A percentile compares a stretch with the other conserved stretches of the same genome.
phyloP scores from a whole-genome alignment of 345 rosid genomes.

The Salix viminalis region DNA sequence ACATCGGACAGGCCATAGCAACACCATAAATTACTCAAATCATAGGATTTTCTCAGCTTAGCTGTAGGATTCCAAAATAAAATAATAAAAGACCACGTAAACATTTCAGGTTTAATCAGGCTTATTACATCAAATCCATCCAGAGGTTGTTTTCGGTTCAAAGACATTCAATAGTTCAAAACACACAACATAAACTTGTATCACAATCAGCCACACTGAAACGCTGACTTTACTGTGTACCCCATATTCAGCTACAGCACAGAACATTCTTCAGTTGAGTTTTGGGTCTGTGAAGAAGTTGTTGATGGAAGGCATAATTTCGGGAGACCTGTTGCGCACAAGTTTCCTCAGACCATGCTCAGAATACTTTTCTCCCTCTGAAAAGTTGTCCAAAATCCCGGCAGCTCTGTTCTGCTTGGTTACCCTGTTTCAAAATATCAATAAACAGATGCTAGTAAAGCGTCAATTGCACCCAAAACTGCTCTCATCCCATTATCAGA shows the following conservation, averaged over 20 bases:
- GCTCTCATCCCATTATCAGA: not conserved
- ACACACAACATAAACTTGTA: not conserved
- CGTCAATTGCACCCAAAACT: not conserved
- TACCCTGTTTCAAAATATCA: constrained; percentile 45
- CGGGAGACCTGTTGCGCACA: constrained; percentile 66
- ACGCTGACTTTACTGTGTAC: not conserved
- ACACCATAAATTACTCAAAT: too few relatives aligned
- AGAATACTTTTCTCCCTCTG: constrained; percentile 79
- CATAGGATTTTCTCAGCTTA: too few relatives aligned
- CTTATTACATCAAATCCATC: not conserved
- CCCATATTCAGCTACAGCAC: not conserved
- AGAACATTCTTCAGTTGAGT: constrained; percentile 13
- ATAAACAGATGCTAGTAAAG: not conserved
- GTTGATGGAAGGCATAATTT: constrained; percentile 90
- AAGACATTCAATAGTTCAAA: not conserved
- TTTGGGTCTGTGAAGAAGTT: constrained; percentile 80
- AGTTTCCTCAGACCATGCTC: constrained; percentile 68
- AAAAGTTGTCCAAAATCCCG: constrained; percentile 77
- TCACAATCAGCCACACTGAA: not conserved
- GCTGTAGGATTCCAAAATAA: too few relatives aligned
- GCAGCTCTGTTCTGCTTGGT: constrained; percentile 82
- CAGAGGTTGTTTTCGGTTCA: constrained; percentile 6
- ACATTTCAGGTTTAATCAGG: not conserved
- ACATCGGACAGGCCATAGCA: too few relatives aligned
- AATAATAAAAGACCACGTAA: too few relatives aligned